Conservation (phyloP, 768 basidiomycete species). For the Gyrodon lividus region DNA sequence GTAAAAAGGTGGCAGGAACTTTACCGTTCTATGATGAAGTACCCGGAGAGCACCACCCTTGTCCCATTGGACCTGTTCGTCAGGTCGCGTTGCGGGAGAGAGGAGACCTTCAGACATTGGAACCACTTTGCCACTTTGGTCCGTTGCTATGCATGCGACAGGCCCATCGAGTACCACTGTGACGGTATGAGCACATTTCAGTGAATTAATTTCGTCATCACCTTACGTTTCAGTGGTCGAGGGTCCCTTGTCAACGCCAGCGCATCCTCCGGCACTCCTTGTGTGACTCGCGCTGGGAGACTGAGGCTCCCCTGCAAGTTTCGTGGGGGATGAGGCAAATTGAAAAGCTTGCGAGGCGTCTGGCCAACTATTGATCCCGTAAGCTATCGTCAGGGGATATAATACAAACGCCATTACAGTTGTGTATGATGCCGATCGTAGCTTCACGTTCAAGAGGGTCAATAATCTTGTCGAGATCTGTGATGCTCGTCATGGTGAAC, state of each 20-base stretch:
- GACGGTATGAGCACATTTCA: slow-evolving; percentile 15
- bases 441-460: slow-evolving; percentile 89
- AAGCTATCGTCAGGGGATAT: not conserved
- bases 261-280: slow-evolving; percentile 85
- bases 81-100: slow-evolving; percentile 54
- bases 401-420: slow-evolving; percentile 53
- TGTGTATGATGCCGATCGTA: slow-evolving; percentile 93
- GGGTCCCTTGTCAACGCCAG: slow-evolving; percentile 60
- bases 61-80: slow-evolving; percentile 74
- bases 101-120: slow-evolving; percentile 62
- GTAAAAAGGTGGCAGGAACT: not conserved
- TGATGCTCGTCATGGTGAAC: not conserved
- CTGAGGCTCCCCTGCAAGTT: slow-evolving; percentile 69
- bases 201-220: not conserved
- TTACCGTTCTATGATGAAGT: slow-evolving; percentile 61
- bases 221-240: slow-evolving; percentile 55
- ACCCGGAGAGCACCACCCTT: slow-evolving; percentile 58
- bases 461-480: slow-evolving; percentile 82
- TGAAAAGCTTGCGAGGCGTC: slow-evolving; percentile 86
- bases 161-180: slow-evolving; percentile 40
- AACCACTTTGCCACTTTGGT: slow-evolving; percentile 44
- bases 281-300: slow-evolving; percentile 66
- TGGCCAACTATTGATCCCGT: slow-evolving; percentile 65
- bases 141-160: slow-evolving; percentile 49
- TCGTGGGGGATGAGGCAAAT: slow-evolving; percentile 69